Percentiles rank a stretch among this genome's conserved stretches.
Conservation (phyloP, 495 filamentous ascomycete species). For the Neurospora sp. region DNA sequence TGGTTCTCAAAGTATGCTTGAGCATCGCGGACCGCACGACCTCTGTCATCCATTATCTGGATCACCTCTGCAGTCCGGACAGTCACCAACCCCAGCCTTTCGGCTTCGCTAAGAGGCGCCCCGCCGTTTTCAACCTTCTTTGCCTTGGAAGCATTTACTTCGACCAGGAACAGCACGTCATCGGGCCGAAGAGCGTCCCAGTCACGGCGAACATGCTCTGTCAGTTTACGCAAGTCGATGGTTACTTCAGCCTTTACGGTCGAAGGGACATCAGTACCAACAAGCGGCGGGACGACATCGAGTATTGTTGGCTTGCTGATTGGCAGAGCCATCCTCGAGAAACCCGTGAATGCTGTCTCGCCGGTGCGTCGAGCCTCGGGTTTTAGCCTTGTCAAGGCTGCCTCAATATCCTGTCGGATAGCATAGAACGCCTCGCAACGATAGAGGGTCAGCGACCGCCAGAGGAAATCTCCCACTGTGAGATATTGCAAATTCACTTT, state of each 20-base stretch:
- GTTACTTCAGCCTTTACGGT: slow-evolving; percentile 77
- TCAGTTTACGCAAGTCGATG: slow-evolving; percentile 73
- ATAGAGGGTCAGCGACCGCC: slow-evolving; percentile 82
- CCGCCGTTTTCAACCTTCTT: slow-evolving; percentile 47
- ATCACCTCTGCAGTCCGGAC: slow-evolving; percentile 80
- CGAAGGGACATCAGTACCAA: slow-evolving; percentile 79
- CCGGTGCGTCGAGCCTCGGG: slow-evolving; percentile 55
- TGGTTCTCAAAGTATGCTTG: slow-evolving; percentile 33
- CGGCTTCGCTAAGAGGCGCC: slow-evolving; percentile 38
- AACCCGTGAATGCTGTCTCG: slow-evolving; percentile 66
- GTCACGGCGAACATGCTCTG: slow-evolving; percentile 65
- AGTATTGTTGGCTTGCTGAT: slow-evolving; percentile 82
- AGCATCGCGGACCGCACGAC: slow-evolving; percentile 58
- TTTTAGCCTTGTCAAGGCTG: slow-evolving; percentile 65
- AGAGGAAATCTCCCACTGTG: slow-evolving; percentile 89
- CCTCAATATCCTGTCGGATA: slow-evolving; percentile 83
- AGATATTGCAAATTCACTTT: slow-evolving; percentile 96
- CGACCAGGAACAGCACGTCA: slow-evolving; percentile 82
- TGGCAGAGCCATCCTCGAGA: slow-evolving; percentile 83
- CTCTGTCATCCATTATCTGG: slow-evolving; percentile 82
- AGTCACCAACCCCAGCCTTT: slow-evolving; percentile 53
- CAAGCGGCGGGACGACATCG: slow-evolving; percentile 72
- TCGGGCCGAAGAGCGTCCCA: slow-evolving; percentile 87
- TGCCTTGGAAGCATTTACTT: slow-evolving; percentile 50
- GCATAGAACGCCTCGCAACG: slow-evolving; percentile 90